Conservation (phyloP, 2,329 filamentous ascomycete species). For the Diaporthe amygdali region DNA sequence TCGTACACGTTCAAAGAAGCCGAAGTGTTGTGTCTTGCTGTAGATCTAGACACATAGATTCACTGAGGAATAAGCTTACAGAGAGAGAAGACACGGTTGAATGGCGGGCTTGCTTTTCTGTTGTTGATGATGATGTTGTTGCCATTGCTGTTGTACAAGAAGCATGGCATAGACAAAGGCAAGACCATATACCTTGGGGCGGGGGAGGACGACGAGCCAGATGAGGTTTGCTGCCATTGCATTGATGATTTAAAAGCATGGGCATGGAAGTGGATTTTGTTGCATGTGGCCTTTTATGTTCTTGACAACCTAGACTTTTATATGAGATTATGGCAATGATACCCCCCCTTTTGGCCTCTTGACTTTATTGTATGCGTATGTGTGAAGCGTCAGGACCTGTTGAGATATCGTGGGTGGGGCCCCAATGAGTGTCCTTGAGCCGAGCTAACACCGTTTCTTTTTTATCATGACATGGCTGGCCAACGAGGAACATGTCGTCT, state of each 20-base stretch:
- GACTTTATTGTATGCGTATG: background rate
- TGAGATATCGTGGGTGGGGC: no score
- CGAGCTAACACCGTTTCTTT: no score
- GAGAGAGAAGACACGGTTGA: background rate
- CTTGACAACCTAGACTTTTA: slow-evolving; percentile 14
- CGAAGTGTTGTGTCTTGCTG: background rate
- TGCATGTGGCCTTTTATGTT: slow-evolving; percentile 1
- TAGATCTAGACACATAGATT: slow-evolving; percentile 2
- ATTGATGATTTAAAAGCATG: slow-evolving; percentile 1
- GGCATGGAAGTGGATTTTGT: slow-evolving; percentile 9
- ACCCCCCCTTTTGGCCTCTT: slow-evolving; percentile 8
- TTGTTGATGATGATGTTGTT: background rate
- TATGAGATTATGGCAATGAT: slow-evolving; percentile 16
- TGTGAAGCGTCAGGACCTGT: no score
- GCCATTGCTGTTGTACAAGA: background rate
- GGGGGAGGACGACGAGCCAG: background rate
- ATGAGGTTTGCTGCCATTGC: background rate
- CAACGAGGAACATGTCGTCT: no score
- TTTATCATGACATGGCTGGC: no score
- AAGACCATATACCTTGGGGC: background rate
- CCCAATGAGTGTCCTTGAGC: no score
- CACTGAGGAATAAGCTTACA: background rate
- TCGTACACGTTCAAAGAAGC: background rate
- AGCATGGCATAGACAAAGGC: background rate
- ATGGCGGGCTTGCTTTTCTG: background rate